These are phyloP conservation scores for Amauroascus verrucosus DNA, from an alignment of 2,329 filamentous ascomycete genomes.

Conservation along the genomic window DNA sequence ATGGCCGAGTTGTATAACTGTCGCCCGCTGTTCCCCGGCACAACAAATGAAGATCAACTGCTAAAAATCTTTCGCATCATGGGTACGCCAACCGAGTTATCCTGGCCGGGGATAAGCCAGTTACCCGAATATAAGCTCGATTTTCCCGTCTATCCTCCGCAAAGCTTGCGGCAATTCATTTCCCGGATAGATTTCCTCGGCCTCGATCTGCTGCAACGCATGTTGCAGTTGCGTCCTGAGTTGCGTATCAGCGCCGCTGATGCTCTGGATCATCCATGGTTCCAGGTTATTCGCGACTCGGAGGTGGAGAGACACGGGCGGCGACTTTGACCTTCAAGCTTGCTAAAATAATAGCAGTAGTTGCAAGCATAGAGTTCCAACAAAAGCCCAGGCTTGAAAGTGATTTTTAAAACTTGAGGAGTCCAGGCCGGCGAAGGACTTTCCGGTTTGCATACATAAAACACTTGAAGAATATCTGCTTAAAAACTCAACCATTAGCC, in stretches of 20 bases:
- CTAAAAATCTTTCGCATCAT: slow-evolving; percentile 96
- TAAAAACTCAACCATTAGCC: no score
- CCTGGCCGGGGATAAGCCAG: slow-evolving; percentile 89
- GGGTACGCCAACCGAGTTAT: slow-evolving; percentile 91
- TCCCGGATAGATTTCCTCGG: slow-evolving; percentile 80
- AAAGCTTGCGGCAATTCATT: slow-evolving; percentile 67
- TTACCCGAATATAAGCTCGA: slow-evolving; percentile 94
- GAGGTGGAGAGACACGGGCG: slow-evolving; percentile 47
- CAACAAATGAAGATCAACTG: slow-evolving; percentile 95
- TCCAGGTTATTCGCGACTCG: no score
- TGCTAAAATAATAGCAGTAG: no score
- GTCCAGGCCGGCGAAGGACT: no score
- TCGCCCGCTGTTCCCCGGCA: slow-evolving; percentile 87
- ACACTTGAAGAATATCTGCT: no score
- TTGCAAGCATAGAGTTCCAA: no score
- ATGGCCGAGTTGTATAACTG: slow-evolving; percentile 99
- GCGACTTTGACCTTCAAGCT: no score
- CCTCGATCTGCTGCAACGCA: slow-evolving; percentile 38
- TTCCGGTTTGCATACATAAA: no score
- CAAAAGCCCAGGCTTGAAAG: no score
- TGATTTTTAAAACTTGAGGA: no score
- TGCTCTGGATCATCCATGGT: slow-evolving; percentile 86
- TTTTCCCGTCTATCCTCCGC: slow-evolving; percentile 88
- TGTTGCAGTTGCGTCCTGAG: slow-evolving; percentile 89
- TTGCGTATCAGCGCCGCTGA: slow-evolving; percentile 79